Conservation (phyloP, 2,329 filamentous ascomycete genomes). For the Sphaerostilbella broomeana region DNA sequence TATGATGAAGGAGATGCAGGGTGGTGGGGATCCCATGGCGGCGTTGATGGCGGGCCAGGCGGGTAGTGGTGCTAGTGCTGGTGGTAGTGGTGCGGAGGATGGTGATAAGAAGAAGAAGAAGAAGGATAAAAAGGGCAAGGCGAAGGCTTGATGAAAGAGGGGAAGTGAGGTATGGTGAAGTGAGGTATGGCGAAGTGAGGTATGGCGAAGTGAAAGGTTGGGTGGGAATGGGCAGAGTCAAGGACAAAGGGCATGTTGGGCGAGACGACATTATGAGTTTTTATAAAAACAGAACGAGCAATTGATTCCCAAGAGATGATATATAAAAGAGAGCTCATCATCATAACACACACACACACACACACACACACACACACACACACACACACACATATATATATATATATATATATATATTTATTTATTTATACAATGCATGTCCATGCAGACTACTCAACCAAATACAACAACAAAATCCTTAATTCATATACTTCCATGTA, state of each 20-base stretch:
- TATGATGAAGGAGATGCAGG: slow-evolving; percentile 89
- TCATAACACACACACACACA: too few species aligned
- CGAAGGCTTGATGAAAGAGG: slow-evolving; percentile 24
- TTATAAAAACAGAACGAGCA: not conserved
- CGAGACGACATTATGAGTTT: too few species aligned
- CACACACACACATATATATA: not conserved
- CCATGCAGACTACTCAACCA: not conserved
- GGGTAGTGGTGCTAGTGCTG: slow-evolving; percentile 22
- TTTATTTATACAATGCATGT: not conserved
- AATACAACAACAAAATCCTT: too few species aligned
- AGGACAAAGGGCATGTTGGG: not conserved
- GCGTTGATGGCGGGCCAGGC: slow-evolving; percentile 35
- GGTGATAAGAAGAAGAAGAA: slow-evolving; percentile 34
- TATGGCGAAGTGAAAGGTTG: not conserved
- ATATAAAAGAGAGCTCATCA: too few species aligned
- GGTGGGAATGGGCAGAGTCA: not conserved
- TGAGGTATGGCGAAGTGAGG: not conserved
- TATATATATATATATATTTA: not conserved
- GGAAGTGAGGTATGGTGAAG: not conserved
- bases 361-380: too few species aligned
- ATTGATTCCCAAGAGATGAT: not conserved
- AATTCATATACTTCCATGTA: too few species aligned
- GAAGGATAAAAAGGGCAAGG: slow-evolving; percentile 47
- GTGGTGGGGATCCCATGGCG: slow-evolving; percentile 40
- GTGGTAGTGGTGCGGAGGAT: slow-evolving; percentile 18